These are phyloP conservation scores for Sphagnum tenellum DNA, from an alignment of 225 moss, liverwort and hornwort genomes.

Conservation along the genomic window DNA sequence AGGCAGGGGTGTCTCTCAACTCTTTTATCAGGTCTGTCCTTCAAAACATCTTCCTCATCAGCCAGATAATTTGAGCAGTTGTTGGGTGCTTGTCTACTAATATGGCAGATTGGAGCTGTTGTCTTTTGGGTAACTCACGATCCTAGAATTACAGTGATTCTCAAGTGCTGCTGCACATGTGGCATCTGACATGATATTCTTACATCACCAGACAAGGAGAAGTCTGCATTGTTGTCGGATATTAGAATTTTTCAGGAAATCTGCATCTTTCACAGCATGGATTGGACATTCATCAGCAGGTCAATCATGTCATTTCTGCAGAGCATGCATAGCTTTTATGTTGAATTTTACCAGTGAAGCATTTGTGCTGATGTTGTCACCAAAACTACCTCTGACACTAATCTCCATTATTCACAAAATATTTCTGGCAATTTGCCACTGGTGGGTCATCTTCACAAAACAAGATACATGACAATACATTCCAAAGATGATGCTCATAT, in stretches of 20 bases:
- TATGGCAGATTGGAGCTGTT: no score
- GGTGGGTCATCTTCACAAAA: conserved; percentile 8
- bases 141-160: no score
- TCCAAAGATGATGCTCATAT: no score
- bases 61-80: no score
- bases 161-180: no score
- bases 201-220: conserved; percentile 9
- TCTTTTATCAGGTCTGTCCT: conserved; percentile 86
- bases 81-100: no score
- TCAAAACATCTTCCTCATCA: neutral
- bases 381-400: no score
- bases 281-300: conserved; percentile 6
- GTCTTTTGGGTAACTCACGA: no score
- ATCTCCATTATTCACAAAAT: no score
- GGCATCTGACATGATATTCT: no score
- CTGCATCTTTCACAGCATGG: conserved; percentile 1
- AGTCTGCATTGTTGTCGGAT: conserved; percentile 1
- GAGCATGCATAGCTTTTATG: conserved; percentile 15
- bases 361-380: neutral
- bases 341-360: conserved; percentile 27
- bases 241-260: neutral
- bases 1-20: conserved; percentile 56
- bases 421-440: conserved; percentile 14
- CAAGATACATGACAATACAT: no score
- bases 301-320: conserved; percentile 1